These are phyloP conservation scores for Acacia concinna DNA, from an alignment of 331 rosid genomes.

Conservation along the genomic window DNA sequence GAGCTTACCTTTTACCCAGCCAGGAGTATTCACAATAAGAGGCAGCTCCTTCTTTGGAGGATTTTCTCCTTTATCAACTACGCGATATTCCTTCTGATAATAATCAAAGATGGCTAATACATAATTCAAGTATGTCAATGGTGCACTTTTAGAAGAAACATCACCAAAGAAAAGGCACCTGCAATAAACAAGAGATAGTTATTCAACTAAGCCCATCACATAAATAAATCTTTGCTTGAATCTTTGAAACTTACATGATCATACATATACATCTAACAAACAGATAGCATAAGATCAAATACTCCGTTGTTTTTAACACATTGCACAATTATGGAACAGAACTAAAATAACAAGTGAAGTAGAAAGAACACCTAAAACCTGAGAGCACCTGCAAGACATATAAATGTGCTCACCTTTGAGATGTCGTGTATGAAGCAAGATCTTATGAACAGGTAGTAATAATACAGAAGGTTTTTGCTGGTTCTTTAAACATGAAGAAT, in stretches of 20 bases:
- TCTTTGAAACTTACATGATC: neutral
- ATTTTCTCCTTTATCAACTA: constrained; percentile 50
- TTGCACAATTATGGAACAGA: constrained; percentile 4
- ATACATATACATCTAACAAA: constrained; percentile 12
- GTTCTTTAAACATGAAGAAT: neutral
- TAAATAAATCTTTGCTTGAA: constrained; percentile 12
- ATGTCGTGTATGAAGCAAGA: constrained; percentile 9
- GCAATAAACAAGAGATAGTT: constrained; percentile 29
- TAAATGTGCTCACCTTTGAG: neutral
- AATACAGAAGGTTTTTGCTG: neutral
- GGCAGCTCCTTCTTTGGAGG: constrained; percentile 55
- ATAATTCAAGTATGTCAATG: constrained; percentile 54
- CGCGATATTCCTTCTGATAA: constrained; percentile 52
- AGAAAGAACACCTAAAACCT: neutral
- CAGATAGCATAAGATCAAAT: neutral
- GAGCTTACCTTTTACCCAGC: constrained; percentile 80
- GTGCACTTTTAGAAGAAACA: constrained; percentile 71
- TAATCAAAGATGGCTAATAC: constrained; percentile 55
- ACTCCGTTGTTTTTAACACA: constrained; percentile 1
- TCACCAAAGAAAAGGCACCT: constrained; percentile 94
- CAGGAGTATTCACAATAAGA: constrained; percentile 86
- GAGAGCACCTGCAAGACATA: constrained; percentile 7
- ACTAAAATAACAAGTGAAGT: neutral
- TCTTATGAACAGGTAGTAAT: constrained; percentile 8
- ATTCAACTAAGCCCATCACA: constrained; percentile 28